Evolutionary conservation across 192 early-diverging fungal genomes (phyloP).

Genomic region (Coemansia erecta): DNA sequence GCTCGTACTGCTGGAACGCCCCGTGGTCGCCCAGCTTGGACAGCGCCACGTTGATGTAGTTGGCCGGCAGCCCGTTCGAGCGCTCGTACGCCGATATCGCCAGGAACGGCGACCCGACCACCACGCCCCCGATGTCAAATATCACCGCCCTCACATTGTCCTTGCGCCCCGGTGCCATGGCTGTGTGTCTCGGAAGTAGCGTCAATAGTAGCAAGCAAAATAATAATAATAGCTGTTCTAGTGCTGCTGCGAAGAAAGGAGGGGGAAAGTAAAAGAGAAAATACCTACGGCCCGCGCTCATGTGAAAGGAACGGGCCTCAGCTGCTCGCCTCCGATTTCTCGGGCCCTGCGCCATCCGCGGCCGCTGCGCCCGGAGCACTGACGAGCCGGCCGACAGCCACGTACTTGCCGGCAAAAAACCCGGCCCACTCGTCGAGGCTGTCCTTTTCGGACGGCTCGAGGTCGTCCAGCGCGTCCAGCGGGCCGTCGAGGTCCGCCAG

Average conservation of each 20-base stretch:
- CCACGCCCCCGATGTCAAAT: constrained; percentile 86
- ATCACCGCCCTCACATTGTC: constrained; percentile 64
- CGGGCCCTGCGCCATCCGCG: neutral
- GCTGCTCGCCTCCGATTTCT: neutral
- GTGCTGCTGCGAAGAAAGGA: no score
- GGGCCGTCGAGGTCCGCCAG: constrained; percentile 66
- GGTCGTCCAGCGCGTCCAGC: constrained; percentile 79
- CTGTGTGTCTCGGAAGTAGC: no score
- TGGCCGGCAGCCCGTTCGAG: constrained; percentile 62
- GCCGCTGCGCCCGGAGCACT: constrained; percentile 20
- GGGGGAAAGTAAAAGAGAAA: no score
- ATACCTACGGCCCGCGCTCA: neutral
- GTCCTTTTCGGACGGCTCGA: constrained; percentile 70
- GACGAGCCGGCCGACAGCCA: constrained; percentile 66
- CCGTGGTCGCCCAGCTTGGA: constrained; percentile 46
- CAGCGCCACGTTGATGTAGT: constrained; percentile 84
- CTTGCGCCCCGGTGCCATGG: neutral
- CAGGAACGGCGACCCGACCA: constrained; percentile 75
- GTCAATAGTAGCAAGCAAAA: no score
- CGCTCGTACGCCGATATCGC: constrained; percentile 71
- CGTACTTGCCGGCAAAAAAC: constrained; percentile 80
- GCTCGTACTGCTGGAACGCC: constrained; percentile 60
- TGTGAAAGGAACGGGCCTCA: neutral
- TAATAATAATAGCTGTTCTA: no score
- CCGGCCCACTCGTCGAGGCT: constrained; percentile 75